Base-by-base conservation (phyloP, 257 asterid species). In the Solanum dulcamara region DNA sequence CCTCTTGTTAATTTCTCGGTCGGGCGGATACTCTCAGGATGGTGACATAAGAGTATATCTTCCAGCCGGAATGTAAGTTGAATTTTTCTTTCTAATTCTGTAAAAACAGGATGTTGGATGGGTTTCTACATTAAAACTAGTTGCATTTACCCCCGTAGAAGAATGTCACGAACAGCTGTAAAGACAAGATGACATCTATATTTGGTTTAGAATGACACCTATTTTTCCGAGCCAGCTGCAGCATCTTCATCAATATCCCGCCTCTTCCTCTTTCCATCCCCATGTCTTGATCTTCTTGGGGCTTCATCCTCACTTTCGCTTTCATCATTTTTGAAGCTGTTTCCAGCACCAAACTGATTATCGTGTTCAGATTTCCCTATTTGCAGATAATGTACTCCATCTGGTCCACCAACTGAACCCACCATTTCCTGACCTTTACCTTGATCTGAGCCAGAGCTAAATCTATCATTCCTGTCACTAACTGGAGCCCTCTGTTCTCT, bases 281-380 rank as follows among this genome's bases (percentile, higher is more conserved):
- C 98, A 26, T 94, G 93, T 84, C 97, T 93, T 33, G 98, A 94
- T 84, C 98, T 89, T 90, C 98, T 93, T 6, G 98, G 97, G 20
- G 97, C 98, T 90, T 93, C 98, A 50, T 93, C 98, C 84, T 95
- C 97, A n/a, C 98, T 93, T 33, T 90, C 97, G 64, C 98, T 93
- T 71, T 93, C 96, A 3, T 94, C 94, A 35, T 91, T 93, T 88
- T 85, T 85, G 57, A 60, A 64, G 86, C 87, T 88, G 83, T 89
- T 71, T 71, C 51, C 80, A 22, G 80, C 91, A 30, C 90, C 88
- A 42, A 89, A 89, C 53, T 86, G 91, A 51, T 92, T 92, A 70
- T 88, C 90, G 38, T 83, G 90, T 75, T 88, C 92, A 83, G 88
- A 30, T 91, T 89, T 91, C 40, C 87, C 90, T 33, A 91, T 92